Evolutionary conservation across 2,329 filamentous ascomycete genomes (phyloP), one percentile per base, ranked within the genome.

Genomic region (Curvularia eragrostidis): DNA sequence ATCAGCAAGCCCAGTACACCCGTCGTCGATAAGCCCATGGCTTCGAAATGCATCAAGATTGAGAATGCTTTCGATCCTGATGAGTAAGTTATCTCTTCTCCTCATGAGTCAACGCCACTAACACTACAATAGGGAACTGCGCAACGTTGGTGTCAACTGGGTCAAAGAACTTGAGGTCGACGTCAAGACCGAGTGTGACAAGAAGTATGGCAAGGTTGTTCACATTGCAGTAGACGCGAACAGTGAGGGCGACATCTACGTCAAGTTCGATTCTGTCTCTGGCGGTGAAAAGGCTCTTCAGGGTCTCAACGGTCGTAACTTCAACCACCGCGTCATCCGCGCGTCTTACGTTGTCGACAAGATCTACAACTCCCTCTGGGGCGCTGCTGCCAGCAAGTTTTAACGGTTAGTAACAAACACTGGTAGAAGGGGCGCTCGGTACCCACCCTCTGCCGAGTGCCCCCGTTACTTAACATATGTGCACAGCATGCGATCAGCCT

Each of bases 231-330:
- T 97, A 79, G 94, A 98, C 82, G 88, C 91, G 67, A 96, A 96
- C 81, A 95, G 93, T 47, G 87, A 91, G 78, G 95, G 95, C 79
- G 95, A 99, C 76, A 94, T 99, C 70, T 99, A 97, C 79, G 88
- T 99, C 78, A 99, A 99, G 79, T 99, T 99, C 81, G 93, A 97
- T 80, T 90, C 92, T 73, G 91, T 98, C 62, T 88, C 93, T 77
- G 94, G 94, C 70, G 94, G 94, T 76, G 92, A 97, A 80, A 98
- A 97, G 76, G 95, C 95, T 71, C 96, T 98, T 81, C 96, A 96
- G 78, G 95, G 95, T 74, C 87, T 99, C 63, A 98, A 99, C 79
- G 95, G 95, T 74, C 89, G 95, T 75, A 97, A 91, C 79, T 99
- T 99, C 79, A 95, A 92, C 75, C 91, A 91, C 72, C 87, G 89